Base-by-base conservation (phyloP, 805 yeast species). In the Saccharomycopsis sp. region DNA sequence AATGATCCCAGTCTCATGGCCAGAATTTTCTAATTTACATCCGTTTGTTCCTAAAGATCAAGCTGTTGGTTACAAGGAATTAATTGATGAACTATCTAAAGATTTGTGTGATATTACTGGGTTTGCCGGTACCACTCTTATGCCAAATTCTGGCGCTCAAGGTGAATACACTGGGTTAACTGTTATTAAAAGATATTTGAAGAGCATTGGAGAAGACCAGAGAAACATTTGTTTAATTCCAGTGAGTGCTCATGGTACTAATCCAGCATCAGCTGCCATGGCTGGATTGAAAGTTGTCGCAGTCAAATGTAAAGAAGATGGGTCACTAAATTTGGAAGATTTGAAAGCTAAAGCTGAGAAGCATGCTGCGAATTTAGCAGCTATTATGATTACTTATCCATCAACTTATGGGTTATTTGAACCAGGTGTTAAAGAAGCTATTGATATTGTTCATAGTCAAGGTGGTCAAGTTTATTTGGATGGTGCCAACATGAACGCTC, bases 401-500 rank as follows among this genome's bases (percentile, higher is more conserved):
- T 88, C 97, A 4, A 93, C 98, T 1, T 93, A 87, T 61, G 98
- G 98, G 45, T 77, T 90, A 50, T 93, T 88, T 58, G 98, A 90
- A 65, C 96, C 96, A 8, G 85, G 88, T 45, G 85, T 93, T 47
- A 80, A 76, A 60, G 71, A 72, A 41, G 96, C 96, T 21, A 84
- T 89, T 56, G 84, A 85, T n/a, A 70, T 80, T 47, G 85, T 90
- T 29, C 98, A 93, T 62, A 55, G 65, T 16, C 63, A 81, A 56
- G 97, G 98, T 45, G 98, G 97, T 21, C 95, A 89, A 64, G 97
- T 93, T 17, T 93, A 93, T 66, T 70, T 90, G 67, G 98, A 93
- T 65, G 98, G 98, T 62, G 98, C 98, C 45, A 93, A 93, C 67
- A 93, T 93, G 98, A 93, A 93, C 62, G 98, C 98, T 0, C 98